Percentiles rank a stretch among this genome's conserved stretches.
phyloP scores from a whole-genome alignment of 2,329 filamentous ascomycete species.

The Coleophoma crateriformis region DNA sequence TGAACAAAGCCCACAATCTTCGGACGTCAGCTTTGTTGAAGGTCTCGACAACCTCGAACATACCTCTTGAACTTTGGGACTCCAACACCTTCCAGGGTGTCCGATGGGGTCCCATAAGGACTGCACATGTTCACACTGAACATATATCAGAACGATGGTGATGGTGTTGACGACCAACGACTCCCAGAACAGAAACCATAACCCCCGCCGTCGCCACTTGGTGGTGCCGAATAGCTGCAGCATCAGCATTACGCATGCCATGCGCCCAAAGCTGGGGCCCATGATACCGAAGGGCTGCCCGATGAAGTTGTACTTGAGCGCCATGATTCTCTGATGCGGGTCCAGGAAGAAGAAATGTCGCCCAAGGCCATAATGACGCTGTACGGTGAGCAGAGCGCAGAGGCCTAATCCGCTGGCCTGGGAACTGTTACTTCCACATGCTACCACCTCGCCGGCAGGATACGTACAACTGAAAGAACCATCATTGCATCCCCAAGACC shows the following conservation, averaged over 20 bases:
- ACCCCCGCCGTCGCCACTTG: not conserved
- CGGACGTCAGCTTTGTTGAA: no score
- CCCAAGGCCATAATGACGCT: constrained; percentile 13
- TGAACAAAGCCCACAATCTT: not conserved
- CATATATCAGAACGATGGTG: constrained; percentile 7
- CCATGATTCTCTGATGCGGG: constrained; percentile 3
- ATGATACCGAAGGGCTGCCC: constrained; percentile 12
- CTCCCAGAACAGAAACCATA: constrained; percentile 9
- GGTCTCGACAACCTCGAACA: not conserved
- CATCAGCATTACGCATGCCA: constrained; percentile 11
- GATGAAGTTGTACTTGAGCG: constrained; percentile 9
- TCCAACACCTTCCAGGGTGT: constrained; percentile 6
- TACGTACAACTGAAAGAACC: constrained; percentile 4
- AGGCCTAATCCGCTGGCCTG: not conserved
- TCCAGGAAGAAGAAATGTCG: constrained; percentile 10
- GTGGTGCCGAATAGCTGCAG: constrained; percentile 10
- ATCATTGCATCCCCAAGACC: constrained; percentile 8
- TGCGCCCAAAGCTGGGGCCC: constrained; percentile 9
- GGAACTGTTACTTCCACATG: not conserved
- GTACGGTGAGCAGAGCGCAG: constrained; percentile 1
- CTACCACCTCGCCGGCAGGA: not conserved
- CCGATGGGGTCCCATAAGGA: constrained; percentile 7
- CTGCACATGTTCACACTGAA: constrained; percentile 8
- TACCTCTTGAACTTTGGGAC: constrained; percentile 5
- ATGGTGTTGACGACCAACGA: constrained; percentile 6